Evolutionary conservation across 805 yeast species (phyloP), one percentile per base, ranked within the genome.

Genomic region (Ogataea polymorpha): DNA sequence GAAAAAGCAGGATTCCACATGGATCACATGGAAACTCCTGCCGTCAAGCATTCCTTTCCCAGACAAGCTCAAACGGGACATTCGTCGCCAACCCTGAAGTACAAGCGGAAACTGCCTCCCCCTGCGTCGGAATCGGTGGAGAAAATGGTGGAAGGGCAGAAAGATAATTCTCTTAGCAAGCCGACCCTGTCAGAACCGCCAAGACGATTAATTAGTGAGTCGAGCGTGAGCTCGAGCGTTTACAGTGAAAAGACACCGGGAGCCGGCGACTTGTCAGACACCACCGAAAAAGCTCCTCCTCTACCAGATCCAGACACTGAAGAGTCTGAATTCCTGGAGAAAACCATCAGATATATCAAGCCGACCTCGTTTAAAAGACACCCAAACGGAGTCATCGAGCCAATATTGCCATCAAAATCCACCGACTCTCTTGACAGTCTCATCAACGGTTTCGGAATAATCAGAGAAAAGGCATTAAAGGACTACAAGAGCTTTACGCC

Each of bases 401-500:
- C 61, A 9, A 51, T 53, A 3, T 50, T 59, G 18, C 63, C 63
- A 7, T 56, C 63, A 2, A 51, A 59, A 42, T 56, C 64, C 0
- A 46, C 46, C 6, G 65, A 60, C 29, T 39, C 62, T 8, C 24
- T 53, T 7, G 63, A 57, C 6, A 35, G 37, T 8, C 33, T 53
- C 1, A 51, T 64, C 15, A 35, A 37, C 11, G 52, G 58, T n/a
- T 68, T 68, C 37, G 51, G 50, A 12, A 41, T 36, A 4, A 46
- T 55, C 4, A 58, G 69, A 41, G 59, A 63, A 2, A 42, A 47
- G 12, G 70, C 71, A 2, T 50, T 66, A 33, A 49, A 46, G 14
- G 71, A 68, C 43, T 65, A 62, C 40, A 54, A 58, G 35, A 46
- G 39, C 10, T 75, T 74, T 45, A 67, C 75, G 6, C 75, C 82